Conservation (phyloP, 495 filamentous ascomycete genomes). For the Penicillium cosmopolitanum region DNA sequence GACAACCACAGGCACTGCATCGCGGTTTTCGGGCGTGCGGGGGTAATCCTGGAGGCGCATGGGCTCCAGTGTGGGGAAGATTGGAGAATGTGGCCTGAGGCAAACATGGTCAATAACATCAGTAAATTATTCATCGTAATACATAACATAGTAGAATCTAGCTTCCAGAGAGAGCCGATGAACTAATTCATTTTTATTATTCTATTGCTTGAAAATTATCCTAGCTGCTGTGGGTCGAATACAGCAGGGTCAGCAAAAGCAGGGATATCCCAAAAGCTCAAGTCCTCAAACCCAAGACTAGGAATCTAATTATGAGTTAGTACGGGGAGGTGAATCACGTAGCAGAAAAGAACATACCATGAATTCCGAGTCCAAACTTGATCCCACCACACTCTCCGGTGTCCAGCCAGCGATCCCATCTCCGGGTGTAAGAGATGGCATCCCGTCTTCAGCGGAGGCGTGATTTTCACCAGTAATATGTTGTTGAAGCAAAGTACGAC, state of each 20-base stretch:
- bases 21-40: too few species aligned
- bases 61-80: too few species aligned
- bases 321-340: neutral
- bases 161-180: neutral
- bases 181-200: neutral
- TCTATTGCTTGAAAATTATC: too few species aligned
- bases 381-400: slow-evolving; percentile 22
- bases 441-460: slow-evolving; percentile 1
- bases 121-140: too few species aligned
- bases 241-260: slow-evolving; percentile 8
- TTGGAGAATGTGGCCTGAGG: too few species aligned
- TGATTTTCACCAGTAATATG: slow-evolving; percentile 11
- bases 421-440: neutral
- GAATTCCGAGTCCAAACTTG: slow-evolving; percentile 19
- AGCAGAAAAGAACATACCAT: slow-evolving; percentile 11
- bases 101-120: too few species aligned
- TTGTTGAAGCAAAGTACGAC: slow-evolving; percentile 15
- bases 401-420: slow-evolving; percentile 15
- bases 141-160: neutral
- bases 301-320: slow-evolving; percentile 17
- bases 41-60: too few species aligned
- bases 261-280: slow-evolving; percentile 27
- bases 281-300: slow-evolving; percentile 13
- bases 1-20: too few species aligned
- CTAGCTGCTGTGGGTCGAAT: slow-evolving; percentile 9